These are phyloP conservation scores for Westerdykella ornata DNA, from an alignment of 2,329 filamentous ascomycete genomes.

Conservation along the genomic window DNA sequence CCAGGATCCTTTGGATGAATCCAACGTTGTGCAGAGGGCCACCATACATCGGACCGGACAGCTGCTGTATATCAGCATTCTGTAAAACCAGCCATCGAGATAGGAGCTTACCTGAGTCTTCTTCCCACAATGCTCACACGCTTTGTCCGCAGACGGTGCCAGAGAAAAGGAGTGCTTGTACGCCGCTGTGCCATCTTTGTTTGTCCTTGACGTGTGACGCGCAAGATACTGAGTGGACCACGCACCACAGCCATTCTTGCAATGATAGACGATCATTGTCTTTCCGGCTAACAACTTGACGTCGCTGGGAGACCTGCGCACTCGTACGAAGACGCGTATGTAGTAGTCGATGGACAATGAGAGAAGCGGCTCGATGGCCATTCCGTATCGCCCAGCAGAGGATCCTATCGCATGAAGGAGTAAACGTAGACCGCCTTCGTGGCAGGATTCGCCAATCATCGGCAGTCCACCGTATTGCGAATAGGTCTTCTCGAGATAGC, in stretches of 20 bases:
- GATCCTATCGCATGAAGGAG: conserved; percentile 77
- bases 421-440: conserved; percentile 82
- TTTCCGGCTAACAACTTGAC: conserved; percentile 89
- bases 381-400: conserved; percentile 74
- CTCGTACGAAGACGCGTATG: conserved; percentile 75
- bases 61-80: conserved; percentile 11
- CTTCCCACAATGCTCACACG: conserved; percentile 76
- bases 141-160: conserved; percentile 58
- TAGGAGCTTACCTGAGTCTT: conserved; percentile 60
- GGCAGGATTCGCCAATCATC: conserved; percentile 74
- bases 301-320: conserved; percentile 70
- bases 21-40: conserved; percentile 77
- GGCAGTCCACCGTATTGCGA: conserved; percentile 89
- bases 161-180: conserved; percentile 74
- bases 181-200: conserved; percentile 61
- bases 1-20: conserved; percentile 74
- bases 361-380: conserved; percentile 82
- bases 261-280: conserved; percentile 89
- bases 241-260: conserved; percentile 83
- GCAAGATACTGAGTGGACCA: conserved; percentile 79
- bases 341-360: conserved; percentile 97
- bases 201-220: conserved; percentile 57
- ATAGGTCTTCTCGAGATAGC: conserved; percentile 90
- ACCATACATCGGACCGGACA: conserved; percentile 91
- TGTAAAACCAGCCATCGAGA: neutral